A percentile compares a stretch with the other conserved stretches of the same genome.
Evolutionary conservation across 352 stramenopile species (phyloP).

Genomic region (Phytopythium vexans): DNA sequence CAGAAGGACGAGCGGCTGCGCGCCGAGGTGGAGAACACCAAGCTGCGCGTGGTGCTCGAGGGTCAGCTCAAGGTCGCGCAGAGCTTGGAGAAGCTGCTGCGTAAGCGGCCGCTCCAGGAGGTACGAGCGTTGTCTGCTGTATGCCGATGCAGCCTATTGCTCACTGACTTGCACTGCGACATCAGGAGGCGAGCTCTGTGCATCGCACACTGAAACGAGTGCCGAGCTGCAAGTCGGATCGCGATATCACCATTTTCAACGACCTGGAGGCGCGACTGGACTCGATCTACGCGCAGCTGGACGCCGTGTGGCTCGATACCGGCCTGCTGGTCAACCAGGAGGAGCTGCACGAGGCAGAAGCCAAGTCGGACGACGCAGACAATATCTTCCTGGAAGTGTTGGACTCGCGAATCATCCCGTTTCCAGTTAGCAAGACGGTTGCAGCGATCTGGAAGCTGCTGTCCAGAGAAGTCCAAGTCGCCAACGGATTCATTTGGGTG

Average conservation of each 20-base stretch:
- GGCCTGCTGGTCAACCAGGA: conserved; percentile 2
- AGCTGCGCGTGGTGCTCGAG: conserved; percentile 19
- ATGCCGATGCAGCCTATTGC: background rate
- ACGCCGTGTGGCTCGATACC: conserved; percentile 12
- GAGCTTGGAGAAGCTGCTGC: conserved; percentile 22
- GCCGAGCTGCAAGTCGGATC: background rate
- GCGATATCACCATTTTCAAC: conserved; percentile 4
- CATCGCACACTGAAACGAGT: conserved; percentile 2
- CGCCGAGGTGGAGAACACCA: conserved; percentile 32
- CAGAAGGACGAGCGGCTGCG: conserved; percentile 30
- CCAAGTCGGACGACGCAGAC: conserved; percentile 11
- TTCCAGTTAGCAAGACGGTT: conserved; percentile 7
- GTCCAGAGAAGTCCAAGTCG: conserved; percentile 1
- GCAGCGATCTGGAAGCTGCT: conserved; percentile 11
- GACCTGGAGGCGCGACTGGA: conserved; percentile 8
- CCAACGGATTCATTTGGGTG: conserved; percentile 10
- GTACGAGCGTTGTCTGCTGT: conserved; percentile 1
- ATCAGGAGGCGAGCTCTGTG: background rate
- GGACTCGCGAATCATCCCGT: conserved; percentile 15
- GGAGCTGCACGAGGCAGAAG: conserved; percentile 12
- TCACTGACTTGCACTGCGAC: background rate
- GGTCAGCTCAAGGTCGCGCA: conserved; percentile 25
- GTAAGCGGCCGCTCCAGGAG: conserved; percentile 16
- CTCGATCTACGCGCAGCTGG: conserved; percentile 10
- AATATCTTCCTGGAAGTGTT: conserved; percentile 19